Percentiles rank a stretch among this genome's conserved stretches.
Evolutionary conservation across 2,329 filamentous ascomycete genomes (phyloP).

Genomic region (Biscogniauxia marginata): DNA sequence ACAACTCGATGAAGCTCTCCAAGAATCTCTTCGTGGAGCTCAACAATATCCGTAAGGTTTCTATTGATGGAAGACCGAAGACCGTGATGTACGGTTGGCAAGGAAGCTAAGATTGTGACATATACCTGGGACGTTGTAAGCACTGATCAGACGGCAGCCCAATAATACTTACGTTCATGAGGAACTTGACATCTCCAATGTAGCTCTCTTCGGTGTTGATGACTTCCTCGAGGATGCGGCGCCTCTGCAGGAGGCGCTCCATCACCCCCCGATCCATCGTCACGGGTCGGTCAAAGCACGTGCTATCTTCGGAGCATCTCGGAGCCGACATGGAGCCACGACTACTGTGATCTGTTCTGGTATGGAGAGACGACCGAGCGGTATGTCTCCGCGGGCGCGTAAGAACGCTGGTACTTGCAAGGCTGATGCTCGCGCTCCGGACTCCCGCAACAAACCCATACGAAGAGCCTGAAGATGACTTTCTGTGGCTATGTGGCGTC

Average conservation of each 20-base stretch:
- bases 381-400: conserved; percentile 57
- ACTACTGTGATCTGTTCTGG: conserved; percentile 62
- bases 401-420: conserved; percentile 68
- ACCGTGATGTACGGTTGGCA: conserved; percentile 62
- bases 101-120: conserved; percentile 70
- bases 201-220: conserved; percentile 86
- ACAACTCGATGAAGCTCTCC: conserved; percentile 69
- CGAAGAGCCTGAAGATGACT: conserved; percentile 71
- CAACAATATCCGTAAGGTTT: conserved; percentile 76
- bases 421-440: conserved; percentile 77
- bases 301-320: conserved; percentile 66
- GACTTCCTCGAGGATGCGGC: conserved; percentile 80
- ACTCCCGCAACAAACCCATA: conserved; percentile 77
- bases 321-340: conserved; percentile 57
- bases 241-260: conserved; percentile 70
- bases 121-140: conserved; percentile 58
- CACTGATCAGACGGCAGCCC: not conserved
- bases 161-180: conserved; percentile 68
- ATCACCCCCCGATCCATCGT: conserved; percentile 66
- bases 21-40: conserved; percentile 80
- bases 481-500: conserved; percentile 43
- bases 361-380: conserved; percentile 50
- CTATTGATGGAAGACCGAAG: conserved; percentile 72
- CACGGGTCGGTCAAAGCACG: conserved; percentile 54
- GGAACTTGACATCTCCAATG: conserved; percentile 79